Evolutionary conservation across 2,329 filamentous ascomycete genomes (phyloP), one percentile per base, ranked within the genome.

Genomic region (Tolypocladium cylindrosporum): DNA sequence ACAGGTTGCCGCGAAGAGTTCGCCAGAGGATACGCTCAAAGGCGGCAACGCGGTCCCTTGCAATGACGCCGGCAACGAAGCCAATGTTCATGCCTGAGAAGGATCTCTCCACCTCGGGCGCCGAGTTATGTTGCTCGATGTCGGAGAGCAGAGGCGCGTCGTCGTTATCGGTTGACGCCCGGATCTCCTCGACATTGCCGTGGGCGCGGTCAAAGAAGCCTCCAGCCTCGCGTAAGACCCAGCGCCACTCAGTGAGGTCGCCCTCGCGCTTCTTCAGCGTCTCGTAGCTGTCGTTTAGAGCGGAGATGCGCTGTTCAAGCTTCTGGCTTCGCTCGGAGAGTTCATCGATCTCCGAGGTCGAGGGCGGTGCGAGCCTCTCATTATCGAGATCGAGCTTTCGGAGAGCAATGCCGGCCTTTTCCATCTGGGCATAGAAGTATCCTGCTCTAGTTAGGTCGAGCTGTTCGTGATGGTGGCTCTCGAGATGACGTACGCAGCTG

Each of bases 51-150:
- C 93, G 87, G 69, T 97, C 93, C 57, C 94, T 86, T 42, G 90
- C 85, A 66, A 99, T 97, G 66, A 97, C 94, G 74, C 94, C 94
- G 57, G 94, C 90, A 56, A 99, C 93, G 68, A 99, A 99, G 11
- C 94, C 94, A 71, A 99, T 99, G 76, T 97, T 97, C 90, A 97
- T 96, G 61, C 91, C 91, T 7, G 91, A 94, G 74, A 99, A 97
- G 48, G 90, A 94, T 63, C 89, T 85, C 69, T 94, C 90, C 42
- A 80, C 87, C 60, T 90, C 89, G 55, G 84, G 77, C 57, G 81
- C 81, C 57, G 79, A 73, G 61, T 79, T 80, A 69, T 92, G 86
- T 71, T 96, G 90, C 74, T 99, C 94, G 56, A 97, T 84, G 70
- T 99, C 94, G 64, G 89, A 89, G 58, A 99, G 85, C 52, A 99